phyloP scores from a whole-genome alignment of 352 stramenopile genomes.

The Phytophthora megakarya region DNA sequence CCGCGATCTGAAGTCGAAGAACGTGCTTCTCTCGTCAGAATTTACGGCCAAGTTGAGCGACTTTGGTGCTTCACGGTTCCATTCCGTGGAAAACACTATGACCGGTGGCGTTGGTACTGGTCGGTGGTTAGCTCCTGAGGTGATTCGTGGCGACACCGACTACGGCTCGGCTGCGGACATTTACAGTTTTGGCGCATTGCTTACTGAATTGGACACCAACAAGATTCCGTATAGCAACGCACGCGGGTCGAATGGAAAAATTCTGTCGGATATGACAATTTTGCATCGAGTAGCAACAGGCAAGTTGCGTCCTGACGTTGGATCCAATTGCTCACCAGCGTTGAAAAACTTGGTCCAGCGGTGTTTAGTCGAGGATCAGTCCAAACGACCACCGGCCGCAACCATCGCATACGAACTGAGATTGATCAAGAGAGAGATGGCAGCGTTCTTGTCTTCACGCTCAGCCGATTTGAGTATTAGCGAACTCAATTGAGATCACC shows the following conservation, averaged over 20 bases:
- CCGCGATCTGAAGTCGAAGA: constrained; percentile 54
- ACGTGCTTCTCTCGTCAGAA: constrained; percentile 42
- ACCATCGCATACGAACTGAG: constrained; percentile 41
- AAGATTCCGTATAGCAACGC: constrained; percentile 47
- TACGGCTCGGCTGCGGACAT: constrained; percentile 45
- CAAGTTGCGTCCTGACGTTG: constrained; percentile 35
- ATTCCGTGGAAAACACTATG: constrained; percentile 44
- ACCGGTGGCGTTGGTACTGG: constrained; percentile 40
- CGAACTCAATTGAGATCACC: constrained; percentile 15
- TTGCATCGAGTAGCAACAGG: constrained; percentile 43
- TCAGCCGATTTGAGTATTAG: constrained; percentile 20
- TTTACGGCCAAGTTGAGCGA: constrained; percentile 50
- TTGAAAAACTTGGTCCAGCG: constrained; percentile 36
- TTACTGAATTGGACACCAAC: constrained; percentile 58
- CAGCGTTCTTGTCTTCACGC: neutral
- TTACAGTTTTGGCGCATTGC: constrained; percentile 51
- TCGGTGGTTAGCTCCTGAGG: constrained; percentile 50
- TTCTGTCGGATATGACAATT: constrained; percentile 41
- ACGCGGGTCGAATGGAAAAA: constrained; percentile 19
- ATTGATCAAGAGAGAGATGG: constrained; percentile 33
- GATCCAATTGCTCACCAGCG: constrained; percentile 22
- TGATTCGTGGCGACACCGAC: constrained; percentile 39
- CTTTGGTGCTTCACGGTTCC: constrained; percentile 48
- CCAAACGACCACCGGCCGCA: constrained; percentile 25
- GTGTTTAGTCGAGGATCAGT: constrained; percentile 38